Evolutionary conservation across 345 rosid species (phyloP).

Genomic region (Cochlearia excelsa): DNA sequence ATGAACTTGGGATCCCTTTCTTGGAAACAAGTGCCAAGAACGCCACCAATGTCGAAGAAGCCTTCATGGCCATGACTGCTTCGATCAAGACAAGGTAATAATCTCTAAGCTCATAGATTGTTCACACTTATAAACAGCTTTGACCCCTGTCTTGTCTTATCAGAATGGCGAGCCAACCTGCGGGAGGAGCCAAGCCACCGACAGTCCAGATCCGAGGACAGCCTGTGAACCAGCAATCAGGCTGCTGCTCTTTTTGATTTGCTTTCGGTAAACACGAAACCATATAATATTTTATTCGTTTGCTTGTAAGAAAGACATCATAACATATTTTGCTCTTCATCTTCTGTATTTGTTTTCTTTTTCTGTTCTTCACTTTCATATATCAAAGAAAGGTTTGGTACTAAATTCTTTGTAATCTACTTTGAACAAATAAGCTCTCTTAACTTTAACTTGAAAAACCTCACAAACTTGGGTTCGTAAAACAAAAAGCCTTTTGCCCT

Average conservation of each 20-base stretch:
- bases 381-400: slow-evolving; percentile 15
- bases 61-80: slow-evolving; percentile 82
- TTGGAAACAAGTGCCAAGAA: slow-evolving; percentile 80
- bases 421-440: slow-evolving; percentile 20
- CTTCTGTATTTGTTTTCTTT: slow-evolving; percentile 28
- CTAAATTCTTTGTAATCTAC: slow-evolving; percentile 33
- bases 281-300: slow-evolving; percentile 29
- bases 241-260: slow-evolving; percentile 83
- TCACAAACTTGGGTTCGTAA: slow-evolving; percentile 16
- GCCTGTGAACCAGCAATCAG: slow-evolving; percentile 85
- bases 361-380: slow-evolving; percentile 1
- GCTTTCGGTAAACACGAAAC: slow-evolving; percentile 22
- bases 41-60: slow-evolving; percentile 68
- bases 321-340: slow-evolving; percentile 7
- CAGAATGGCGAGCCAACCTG: slow-evolving; percentile 99
- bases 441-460: neutral
- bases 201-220: slow-evolving; percentile 94
- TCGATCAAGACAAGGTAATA: slow-evolving; percentile 61
- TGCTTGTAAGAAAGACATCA: slow-evolving; percentile 30
- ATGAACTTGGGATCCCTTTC: slow-evolving; percentile 74
- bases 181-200: slow-evolving; percentile 69
- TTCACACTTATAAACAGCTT: neutral
- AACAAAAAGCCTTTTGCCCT: slow-evolving; percentile 28
- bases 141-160: slow-evolving; percentile 7
- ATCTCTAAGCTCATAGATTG: slow-evolving; percentile 13